Evolutionary conservation across 495 filamentous ascomycete species (phyloP).

Genomic region (Saxispiralis lemnorum): DNA sequence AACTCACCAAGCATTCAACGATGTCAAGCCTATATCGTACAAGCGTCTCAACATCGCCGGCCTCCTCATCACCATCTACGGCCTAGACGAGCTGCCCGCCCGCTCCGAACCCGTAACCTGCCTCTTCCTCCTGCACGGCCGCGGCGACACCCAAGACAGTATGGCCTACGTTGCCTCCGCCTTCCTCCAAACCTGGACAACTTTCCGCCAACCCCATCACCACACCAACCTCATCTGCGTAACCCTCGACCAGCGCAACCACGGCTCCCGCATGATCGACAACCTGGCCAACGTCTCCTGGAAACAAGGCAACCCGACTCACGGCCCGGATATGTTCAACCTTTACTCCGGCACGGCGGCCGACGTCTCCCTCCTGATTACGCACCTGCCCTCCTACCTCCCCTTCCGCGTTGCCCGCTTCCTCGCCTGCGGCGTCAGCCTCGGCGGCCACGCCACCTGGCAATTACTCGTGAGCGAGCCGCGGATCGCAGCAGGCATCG

Average conservation of each 20-base stretch:
- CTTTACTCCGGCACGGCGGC: constrained; percentile 31
- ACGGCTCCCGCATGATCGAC: constrained; percentile 51
- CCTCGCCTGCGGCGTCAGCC: constrained; percentile 42
- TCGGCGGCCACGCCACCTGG: constrained; percentile 84
- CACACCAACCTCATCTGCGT: constrained; percentile 53
- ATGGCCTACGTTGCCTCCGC: constrained; percentile 46
- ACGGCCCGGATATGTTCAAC: constrained; percentile 79
- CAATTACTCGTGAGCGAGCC: constrained; percentile 61
- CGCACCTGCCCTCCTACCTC: constrained; percentile 56
- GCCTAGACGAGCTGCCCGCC: constrained; percentile 49
- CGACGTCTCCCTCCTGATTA: constrained; percentile 55
- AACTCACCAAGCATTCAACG: constrained; percentile 11
- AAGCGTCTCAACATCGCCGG: constrained; percentile 52
- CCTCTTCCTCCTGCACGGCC: constrained; percentile 76
- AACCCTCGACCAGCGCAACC: constrained; percentile 79
- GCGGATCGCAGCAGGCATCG: constrained; percentile 53
- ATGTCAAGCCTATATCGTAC: constrained; percentile 36
- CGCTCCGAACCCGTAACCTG: constrained; percentile 39
- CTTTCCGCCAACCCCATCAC: constrained; percentile 12
- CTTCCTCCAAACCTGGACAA: constrained; percentile 43
- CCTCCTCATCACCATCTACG: constrained; percentile 59
- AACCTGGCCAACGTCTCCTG: constrained; percentile 50
- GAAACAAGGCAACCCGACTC: constrained; percentile 59
- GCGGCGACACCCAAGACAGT: constrained; percentile 44
- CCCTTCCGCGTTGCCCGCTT: constrained; percentile 43